These are phyloP conservation scores for Rhizoctonia solani DNA, from an alignment of 1,284 basidiomycete genomes.

Conservation along the genomic window DNA sequence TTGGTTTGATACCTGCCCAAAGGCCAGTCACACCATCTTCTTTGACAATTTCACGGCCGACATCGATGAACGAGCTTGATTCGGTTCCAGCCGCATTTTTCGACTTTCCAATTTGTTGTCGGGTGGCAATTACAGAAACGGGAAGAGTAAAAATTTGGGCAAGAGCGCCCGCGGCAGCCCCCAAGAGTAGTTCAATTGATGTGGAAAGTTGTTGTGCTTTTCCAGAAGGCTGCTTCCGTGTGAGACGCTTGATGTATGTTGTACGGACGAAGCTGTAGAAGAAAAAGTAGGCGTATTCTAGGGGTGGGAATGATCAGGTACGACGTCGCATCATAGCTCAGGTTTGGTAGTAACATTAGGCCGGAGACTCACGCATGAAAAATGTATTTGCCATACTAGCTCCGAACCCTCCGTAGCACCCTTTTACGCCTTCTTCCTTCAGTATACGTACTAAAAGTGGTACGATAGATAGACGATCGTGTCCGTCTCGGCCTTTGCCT, in stretches of 20 bases:
- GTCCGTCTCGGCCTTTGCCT: conserved; percentile 52
- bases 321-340: too few relatives aligned
- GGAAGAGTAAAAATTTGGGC: conserved; percentile 99
- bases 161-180: conserved; percentile 90
- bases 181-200: conserved; percentile 81
- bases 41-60: conserved; percentile 86
- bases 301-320: conserved; percentile 2
- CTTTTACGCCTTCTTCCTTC: conserved; percentile 76
- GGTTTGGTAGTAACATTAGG: conserved; percentile 7
- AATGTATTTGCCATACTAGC: conserved; percentile 99
- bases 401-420: conserved; percentile 90
- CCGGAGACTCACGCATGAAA: conserved; percentile 76
- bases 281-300: conserved; percentile 99
- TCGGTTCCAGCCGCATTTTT: conserved; percentile 36
- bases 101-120: conserved; percentile 81
- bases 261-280: conserved; percentile 92
- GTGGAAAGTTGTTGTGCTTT: conserved; percentile 69
- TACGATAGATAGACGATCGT: conserved; percentile 61
- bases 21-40: conserved; percentile 91
- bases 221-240: conserved; percentile 59
- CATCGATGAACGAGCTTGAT: conserved; percentile 69
- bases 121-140: conserved; percentile 94
- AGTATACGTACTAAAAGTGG: conserved; percentile 70
- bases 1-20: conserved; percentile 93
- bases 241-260: conserved; percentile 74